Evolutionary conservation across 441 rosid species (phyloP).

Genomic region (Populus hybrid): DNA sequence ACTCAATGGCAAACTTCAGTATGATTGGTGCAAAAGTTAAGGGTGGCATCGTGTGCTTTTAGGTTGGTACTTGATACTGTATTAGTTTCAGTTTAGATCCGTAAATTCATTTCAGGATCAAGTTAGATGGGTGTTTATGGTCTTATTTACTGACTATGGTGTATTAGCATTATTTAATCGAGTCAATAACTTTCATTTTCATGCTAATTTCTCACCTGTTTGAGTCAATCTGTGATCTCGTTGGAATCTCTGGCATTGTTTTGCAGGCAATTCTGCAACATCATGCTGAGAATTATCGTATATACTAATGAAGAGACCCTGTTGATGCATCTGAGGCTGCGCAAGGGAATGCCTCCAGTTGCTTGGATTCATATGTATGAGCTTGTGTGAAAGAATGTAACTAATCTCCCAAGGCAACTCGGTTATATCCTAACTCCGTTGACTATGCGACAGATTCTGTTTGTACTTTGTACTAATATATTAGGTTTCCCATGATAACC

Average conservation of each 20-base stretch:
- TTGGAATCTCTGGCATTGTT: constrained; percentile 3
- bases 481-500: neutral
- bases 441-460: constrained; percentile 15
- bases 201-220: neutral
- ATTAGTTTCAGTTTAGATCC: neutral
- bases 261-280: constrained; percentile 36
- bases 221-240: neutral
- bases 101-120: neutral
- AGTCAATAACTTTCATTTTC: neutral
- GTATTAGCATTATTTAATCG: neutral
- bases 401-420: constrained; percentile 18
- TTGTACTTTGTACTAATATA: constrained; percentile 17
- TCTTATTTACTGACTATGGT: neutral
- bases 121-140: neutral
- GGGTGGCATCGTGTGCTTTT: neutral
- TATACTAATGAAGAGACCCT: constrained; percentile 19
- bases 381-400: constrained; percentile 17
- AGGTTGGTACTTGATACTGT: neutral
- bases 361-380: constrained; percentile 7
- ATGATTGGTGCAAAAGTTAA: neutral
- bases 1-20: neutral
- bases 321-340: constrained; percentile 10
- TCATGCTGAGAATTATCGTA: constrained; percentile 29
- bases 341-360: constrained; percentile 10
- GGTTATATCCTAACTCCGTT: constrained; percentile 10